phyloP scores from a whole-genome alignment of 192 early-diverging fungal genomes.

The Umbelopsis ramanniana region DNA sequence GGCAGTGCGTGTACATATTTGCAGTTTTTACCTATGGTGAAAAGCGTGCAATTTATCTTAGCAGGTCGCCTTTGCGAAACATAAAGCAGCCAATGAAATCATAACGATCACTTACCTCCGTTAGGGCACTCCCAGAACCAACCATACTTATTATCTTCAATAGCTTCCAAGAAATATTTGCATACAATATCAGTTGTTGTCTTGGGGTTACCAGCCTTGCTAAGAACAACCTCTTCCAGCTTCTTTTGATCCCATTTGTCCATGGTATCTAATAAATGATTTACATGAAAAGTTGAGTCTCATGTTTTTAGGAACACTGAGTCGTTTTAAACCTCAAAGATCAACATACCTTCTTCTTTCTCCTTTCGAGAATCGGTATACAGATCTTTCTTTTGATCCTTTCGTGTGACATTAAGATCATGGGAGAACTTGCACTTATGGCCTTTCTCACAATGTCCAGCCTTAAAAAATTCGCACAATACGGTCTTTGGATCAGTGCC shows the following conservation, averaged over 20 bases:
- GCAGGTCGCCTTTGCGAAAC: background rate
- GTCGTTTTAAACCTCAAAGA: background rate
- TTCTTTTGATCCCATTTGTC: slow-evolving; percentile 95
- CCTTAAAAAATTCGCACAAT: slow-evolving; percentile 91
- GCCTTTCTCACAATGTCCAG: slow-evolving; percentile 89
- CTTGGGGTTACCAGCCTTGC: slow-evolving; percentile 82
- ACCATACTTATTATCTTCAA: slow-evolving; percentile 94
- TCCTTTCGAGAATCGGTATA: slow-evolving; percentile 86
- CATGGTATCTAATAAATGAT: slow-evolving; percentile 80
- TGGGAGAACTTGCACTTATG: slow-evolving; percentile 98
- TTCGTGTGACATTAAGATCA: slow-evolving; percentile 87
- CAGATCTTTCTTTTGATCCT: slow-evolving; percentile 89
- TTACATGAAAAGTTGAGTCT: slow-evolving; percentile 1
- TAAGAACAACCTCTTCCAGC: slow-evolving; percentile 85
- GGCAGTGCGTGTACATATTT: slow-evolving; percentile 98
- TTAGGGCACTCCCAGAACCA: slow-evolving; percentile 99
- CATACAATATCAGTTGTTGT: slow-evolving; percentile 98
- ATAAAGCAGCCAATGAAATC: background rate
- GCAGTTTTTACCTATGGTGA: slow-evolving; percentile 66
- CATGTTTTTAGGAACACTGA: background rate
- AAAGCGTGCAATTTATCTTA: background rate
- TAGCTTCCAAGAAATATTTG: slow-evolving; percentile 97
- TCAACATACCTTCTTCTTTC: slow-evolving; percentile 50
- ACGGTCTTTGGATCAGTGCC: slow-evolving; percentile 97
- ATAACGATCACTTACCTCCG: slow-evolving; percentile 64